A percentile compares a stretch with the other conserved stretches of the same genome.
Conservation (phyloP, 169 alveolate genomes). For the Plasmodium sp. region DNA sequence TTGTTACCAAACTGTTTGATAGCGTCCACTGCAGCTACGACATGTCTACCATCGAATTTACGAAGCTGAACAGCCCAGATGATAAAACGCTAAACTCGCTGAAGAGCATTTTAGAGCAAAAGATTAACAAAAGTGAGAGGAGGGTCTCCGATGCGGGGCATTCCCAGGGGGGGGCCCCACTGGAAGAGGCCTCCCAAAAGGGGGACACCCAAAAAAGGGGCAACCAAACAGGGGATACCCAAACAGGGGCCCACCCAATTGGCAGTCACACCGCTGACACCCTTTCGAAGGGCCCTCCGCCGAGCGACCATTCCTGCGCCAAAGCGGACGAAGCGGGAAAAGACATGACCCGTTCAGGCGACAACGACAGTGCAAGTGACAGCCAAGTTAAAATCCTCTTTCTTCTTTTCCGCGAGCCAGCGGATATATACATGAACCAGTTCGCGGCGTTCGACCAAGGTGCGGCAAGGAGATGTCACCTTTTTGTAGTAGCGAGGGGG, state of each 20-base stretch:
- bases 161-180: neutral
- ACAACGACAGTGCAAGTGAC: neutral
- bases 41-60: slow-evolving; percentile 23
- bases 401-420: slow-evolving; percentile 59
- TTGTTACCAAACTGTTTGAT: slow-evolving; percentile 45
- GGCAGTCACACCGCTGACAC: neutral
- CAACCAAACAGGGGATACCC: neutral
- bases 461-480: neutral
- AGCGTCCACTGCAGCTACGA: slow-evolving; percentile 52
- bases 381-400: slow-evolving; percentile 29
- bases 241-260: neutral
- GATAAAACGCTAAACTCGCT: slow-evolving; percentile 14
- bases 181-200: neutral
- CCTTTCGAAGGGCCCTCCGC: neutral
- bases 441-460: slow-evolving; percentile 34
- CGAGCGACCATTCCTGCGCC: neutral
- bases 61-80: slow-evolving; percentile 23
- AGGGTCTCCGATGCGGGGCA: neutral
- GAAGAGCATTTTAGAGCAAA: slow-evolving; percentile 28
- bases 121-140: slow-evolving; percentile 23
- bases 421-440: slow-evolving; percentile 54
- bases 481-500: neutral
- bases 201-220: neutral
- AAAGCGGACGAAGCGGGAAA: slow-evolving; percentile 6
- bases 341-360: neutral